These are phyloP conservation scores for Candida wancherniae DNA, from an alignment of 805 yeast species.

Conservation along the genomic window DNA sequence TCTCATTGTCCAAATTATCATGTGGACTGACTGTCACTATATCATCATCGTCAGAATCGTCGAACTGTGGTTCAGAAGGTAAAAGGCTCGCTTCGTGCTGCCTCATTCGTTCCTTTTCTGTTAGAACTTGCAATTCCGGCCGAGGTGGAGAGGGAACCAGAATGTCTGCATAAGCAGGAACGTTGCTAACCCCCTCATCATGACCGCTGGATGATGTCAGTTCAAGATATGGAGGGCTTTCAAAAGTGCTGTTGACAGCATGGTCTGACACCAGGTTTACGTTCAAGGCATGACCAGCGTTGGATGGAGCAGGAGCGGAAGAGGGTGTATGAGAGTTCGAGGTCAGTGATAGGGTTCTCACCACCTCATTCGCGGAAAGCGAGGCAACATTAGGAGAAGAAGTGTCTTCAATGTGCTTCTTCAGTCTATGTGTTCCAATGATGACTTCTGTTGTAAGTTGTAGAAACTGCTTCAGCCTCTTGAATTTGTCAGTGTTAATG, in stretches of 20 bases:
- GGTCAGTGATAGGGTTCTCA: too few species aligned
- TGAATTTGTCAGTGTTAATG: constrained; percentile 75
- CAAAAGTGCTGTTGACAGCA: too few species aligned
- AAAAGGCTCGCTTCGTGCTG: constrained; percentile 53
- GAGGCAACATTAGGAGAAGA: constrained; percentile 1
- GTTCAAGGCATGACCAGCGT: background rate
- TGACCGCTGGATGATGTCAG: too few species aligned
- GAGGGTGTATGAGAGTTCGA: constrained; percentile 1
- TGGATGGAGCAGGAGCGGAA: background rate
- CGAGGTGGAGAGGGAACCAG: constrained; percentile 6
- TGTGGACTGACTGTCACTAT: too few species aligned
- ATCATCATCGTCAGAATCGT: constrained; percentile 20
- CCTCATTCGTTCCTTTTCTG: constrained; percentile 57
- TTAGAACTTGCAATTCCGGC: constrained; percentile 19
- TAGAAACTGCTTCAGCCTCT: constrained; percentile 69
- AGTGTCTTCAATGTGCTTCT: constrained; percentile 2
- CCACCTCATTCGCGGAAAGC: constrained; percentile 2
- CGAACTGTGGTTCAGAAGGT: constrained; percentile 50
- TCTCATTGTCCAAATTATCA: too few species aligned
- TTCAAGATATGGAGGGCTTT: too few species aligned
- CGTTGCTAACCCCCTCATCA: too few species aligned
- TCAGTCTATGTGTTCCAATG: constrained; percentile 70
- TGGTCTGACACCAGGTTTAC: background rate
- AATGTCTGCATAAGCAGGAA: constrained; percentile 25
- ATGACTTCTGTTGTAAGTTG: constrained; percentile 78